Percentiles rank a stretch among this genome's conserved stretches.
Conservation (phyloP, 2,329 filamentous ascomycete genomes). For the Pseudogymnoascus sp. region DNA sequence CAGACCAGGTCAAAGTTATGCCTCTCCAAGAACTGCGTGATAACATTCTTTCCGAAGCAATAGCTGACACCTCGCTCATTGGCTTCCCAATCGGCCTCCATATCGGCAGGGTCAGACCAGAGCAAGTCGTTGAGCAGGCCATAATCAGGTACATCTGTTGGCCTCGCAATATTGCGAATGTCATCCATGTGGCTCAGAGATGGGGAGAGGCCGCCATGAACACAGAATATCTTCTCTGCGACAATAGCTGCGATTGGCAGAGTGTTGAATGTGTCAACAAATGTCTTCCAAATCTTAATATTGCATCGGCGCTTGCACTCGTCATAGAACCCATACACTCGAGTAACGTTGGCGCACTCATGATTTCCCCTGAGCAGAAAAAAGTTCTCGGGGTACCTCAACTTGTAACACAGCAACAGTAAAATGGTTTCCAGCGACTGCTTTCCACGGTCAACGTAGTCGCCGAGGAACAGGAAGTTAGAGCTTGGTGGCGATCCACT, state of each 20-base stretch:
- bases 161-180: slow-evolving; percentile 89
- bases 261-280: slow-evolving; percentile 93
- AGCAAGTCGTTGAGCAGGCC: slow-evolving; percentile 89
- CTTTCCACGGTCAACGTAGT: slow-evolving; percentile 95
- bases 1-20: slow-evolving; percentile 98
- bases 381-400: slow-evolving; percentile 96
- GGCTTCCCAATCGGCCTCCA: slow-evolving; percentile 96
- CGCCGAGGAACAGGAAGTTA: slow-evolving; percentile 90
- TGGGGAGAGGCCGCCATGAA: slow-evolving; percentile 89
- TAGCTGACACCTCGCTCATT: slow-evolving; percentile 97
- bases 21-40: slow-evolving; percentile 86
- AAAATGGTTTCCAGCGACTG: slow-evolving; percentile 93
- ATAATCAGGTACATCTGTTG: slow-evolving; percentile 95
- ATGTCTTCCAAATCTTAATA: slow-evolving; percentile 97
- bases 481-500: slow-evolving; percentile 88
- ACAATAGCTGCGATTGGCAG: slow-evolving; percentile 95
- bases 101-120: slow-evolving; percentile 96
- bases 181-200: slow-evolving; percentile 96
- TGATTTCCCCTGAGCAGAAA: slow-evolving; percentile 92
- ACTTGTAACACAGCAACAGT: slow-evolving; percentile 88
- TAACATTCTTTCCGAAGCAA: slow-evolving; percentile 97
- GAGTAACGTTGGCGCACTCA: slow-evolving; percentile 91
- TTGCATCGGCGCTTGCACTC: slow-evolving; percentile 96
- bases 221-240: slow-evolving; percentile 94
- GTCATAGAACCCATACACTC: slow-evolving; percentile 96